Percentiles rank a stretch among this genome's conserved stretches.
These are phyloP conservation scores for Dimargaris xerosporica DNA, from an alignment of 192 early-diverging fungal genomes.

Conservation along the genomic window DNA sequence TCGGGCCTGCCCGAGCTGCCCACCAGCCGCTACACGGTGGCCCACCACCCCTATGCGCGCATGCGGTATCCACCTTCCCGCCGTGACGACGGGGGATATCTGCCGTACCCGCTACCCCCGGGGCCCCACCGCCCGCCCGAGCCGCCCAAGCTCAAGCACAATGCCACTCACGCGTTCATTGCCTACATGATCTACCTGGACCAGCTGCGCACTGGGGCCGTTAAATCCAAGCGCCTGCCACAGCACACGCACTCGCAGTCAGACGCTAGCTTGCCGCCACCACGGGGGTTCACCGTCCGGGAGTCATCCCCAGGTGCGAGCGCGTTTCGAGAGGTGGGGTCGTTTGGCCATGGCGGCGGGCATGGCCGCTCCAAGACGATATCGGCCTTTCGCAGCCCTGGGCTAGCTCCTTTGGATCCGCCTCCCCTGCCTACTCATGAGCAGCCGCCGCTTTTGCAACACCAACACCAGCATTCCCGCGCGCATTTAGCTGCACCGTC, in stretches of 20 bases:
- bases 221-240: background rate
- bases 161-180: conserved; percentile 2
- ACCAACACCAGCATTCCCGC: background rate
- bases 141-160: background rate
- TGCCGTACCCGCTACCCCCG: no score
- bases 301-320: background rate
- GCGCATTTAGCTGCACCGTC: background rate
- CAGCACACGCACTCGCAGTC: background rate
- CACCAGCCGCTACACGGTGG: no score
- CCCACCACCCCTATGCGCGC: background rate
- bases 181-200: conserved; percentile 10
- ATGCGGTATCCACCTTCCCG: background rate
- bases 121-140: background rate
- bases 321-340: background rate
- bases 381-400: background rate
- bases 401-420: no score
- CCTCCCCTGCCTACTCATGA: no score
- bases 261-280: background rate
- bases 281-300: background rate
- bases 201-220: background rate
- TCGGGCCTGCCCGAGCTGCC: background rate
- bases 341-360: background rate
- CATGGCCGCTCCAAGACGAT: conserved; percentile 7
- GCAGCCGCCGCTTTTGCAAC: no score
- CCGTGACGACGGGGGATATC: background rate